phyloP scores from a whole-genome alignment of 164 flowering plant genomes.

The Nymphaea thermarum region DNA sequence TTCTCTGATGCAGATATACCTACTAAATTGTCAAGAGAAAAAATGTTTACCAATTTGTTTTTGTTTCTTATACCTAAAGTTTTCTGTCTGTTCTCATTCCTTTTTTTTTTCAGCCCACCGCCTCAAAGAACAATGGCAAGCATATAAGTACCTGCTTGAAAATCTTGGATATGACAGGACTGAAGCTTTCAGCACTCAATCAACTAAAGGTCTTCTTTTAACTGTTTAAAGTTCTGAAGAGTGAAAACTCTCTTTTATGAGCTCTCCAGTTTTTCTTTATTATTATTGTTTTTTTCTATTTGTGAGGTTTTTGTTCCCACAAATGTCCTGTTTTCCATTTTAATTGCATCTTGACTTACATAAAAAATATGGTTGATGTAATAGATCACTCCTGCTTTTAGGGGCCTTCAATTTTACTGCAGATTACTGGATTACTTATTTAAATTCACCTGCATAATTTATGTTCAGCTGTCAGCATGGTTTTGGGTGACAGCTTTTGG shows the following conservation, averaged over 20 bases:
- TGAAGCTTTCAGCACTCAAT: slow-evolving; percentile 78
- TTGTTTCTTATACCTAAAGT: neutral
- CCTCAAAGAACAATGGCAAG: slow-evolving; percentile 54
- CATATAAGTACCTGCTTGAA: slow-evolving; percentile 71
- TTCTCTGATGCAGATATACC: too few species aligned
- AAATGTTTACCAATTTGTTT: neutral
- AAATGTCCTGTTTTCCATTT: too few species aligned
- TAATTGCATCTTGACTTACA: too few species aligned
- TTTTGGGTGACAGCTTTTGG: too few species aligned
- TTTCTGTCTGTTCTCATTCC: neutral
- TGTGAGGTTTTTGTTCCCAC: too few species aligned
- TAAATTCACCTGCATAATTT: too few species aligned
- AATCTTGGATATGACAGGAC: slow-evolving; percentile 93
- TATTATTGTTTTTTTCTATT: neutral
- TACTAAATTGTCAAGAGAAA: neutral
- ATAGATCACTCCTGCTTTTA: too few species aligned
- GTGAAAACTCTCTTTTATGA: neutral
- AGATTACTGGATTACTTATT: too few species aligned
- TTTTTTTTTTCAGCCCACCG: slow-evolving; percentile 54
- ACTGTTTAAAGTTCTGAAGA: neutral
- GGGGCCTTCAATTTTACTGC: too few species aligned
- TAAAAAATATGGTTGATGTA: too few species aligned
- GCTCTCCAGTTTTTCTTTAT: neutral
- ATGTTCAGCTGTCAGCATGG: too few species aligned
- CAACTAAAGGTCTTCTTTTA: slow-evolving; percentile 58